A percentile compares a stretch with the other conserved stretches of the same genome.
Evolutionary conservation across 2,329 filamentous ascomycete species (phyloP).

Genomic region (Verticillium albo-atrum): DNA sequence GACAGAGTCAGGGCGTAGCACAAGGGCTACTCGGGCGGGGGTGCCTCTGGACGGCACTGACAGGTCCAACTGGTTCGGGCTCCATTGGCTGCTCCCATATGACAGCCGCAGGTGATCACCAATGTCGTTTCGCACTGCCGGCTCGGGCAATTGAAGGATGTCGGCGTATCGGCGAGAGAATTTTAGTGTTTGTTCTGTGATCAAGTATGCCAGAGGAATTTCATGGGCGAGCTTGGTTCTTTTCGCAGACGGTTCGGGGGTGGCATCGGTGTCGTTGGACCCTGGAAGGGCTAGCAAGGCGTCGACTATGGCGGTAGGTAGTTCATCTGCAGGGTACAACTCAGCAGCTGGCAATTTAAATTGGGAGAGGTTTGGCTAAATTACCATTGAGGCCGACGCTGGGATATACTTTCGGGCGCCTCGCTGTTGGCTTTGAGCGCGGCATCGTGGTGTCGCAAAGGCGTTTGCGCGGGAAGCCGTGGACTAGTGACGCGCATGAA

Average conservation of each 20-base stretch:
- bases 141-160: not conserved
- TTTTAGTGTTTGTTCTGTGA: not conserved
- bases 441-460: not conserved
- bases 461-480: not conserved
- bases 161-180: not conserved
- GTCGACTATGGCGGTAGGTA: constrained; percentile 18
- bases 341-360: not conserved
- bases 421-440: not conserved
- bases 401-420: not conserved
- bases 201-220: not conserved
- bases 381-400: not conserved
- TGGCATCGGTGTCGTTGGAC: not conserved
- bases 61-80: not conserved
- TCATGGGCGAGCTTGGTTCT: not conserved
- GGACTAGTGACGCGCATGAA: not conserved
- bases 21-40: not conserved
- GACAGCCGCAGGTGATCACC: not conserved
- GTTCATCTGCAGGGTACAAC: constrained; percentile 12
- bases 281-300: constrained; percentile 16
- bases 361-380: not conserved
- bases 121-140: not conserved
- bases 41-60: not conserved
- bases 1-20: not conserved
- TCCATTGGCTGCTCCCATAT: not conserved
- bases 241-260: not conserved